Evolutionary conservation across 2,329 filamentous ascomycete genomes (phyloP).

Genomic region (Clonostachys sp.): DNA sequence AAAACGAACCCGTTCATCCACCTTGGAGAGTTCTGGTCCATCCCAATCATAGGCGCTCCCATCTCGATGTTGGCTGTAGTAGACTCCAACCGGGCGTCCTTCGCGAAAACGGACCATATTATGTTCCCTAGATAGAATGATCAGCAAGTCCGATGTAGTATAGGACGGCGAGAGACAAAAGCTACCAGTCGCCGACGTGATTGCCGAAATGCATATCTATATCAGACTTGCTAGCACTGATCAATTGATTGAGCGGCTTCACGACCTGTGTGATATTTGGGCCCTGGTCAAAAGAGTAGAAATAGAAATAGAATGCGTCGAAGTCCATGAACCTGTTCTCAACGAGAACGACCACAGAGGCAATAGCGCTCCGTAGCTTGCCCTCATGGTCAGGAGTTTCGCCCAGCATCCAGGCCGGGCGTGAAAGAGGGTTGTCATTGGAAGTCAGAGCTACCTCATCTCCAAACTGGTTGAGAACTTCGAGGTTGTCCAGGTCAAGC

Average conservation of each 20-base stretch:
- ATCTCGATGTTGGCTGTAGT: constrained; percentile 18
- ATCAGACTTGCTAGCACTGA: constrained; percentile 5
- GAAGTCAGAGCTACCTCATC: constrained; percentile 16
- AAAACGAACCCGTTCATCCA: constrained; percentile 17
- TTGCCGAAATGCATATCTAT: constrained; percentile 13
- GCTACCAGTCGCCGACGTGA: constrained; percentile 17
- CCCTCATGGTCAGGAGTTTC: constrained; percentile 13
- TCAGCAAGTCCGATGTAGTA: too few species aligned
- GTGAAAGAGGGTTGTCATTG: constrained; percentile 11
- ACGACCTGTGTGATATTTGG: constrained; percentile 17
- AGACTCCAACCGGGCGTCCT: constrained; percentile 15
- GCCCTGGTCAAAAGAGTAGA: constrained; percentile 21
- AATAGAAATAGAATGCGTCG: constrained; percentile 24
- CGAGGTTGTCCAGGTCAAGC: constrained; percentile 18
- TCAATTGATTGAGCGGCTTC: constrained; percentile 13
- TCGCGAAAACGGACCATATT: constrained; percentile 22
- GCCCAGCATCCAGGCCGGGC: constrained; percentile 16
- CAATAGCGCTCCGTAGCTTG: constrained; percentile 11
- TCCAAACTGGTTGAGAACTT: constrained; percentile 9
- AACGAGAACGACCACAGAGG: constrained; percentile 18
- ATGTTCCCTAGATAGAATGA: constrained; percentile 15
- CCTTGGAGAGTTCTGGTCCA: constrained; percentile 12
- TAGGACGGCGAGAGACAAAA: background rate
- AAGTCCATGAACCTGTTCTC: constrained; percentile 8
- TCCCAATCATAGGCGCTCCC: constrained; percentile 19